Evolutionary conservation across 1,139 yeast species (phyloP).

Genomic region (Zygoascus sp.): DNA sequence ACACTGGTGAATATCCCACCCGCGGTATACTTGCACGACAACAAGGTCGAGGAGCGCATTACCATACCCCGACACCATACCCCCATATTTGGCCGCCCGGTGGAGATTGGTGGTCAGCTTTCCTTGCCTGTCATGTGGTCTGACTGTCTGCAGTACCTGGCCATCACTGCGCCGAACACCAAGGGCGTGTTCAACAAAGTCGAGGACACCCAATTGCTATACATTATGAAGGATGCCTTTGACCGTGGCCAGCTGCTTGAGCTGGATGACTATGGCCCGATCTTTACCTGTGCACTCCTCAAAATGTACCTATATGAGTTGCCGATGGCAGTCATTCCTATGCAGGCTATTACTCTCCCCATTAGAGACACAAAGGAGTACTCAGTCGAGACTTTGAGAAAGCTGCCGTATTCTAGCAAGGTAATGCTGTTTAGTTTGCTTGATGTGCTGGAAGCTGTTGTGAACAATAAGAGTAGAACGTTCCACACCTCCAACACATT

Average conservation of each 20-base stretch:
- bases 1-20: slow-evolving; percentile 73
- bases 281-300: slow-evolving; percentile 34
- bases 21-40: slow-evolving; percentile 60
- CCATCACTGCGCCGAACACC: slow-evolving; percentile 23
- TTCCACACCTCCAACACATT: slow-evolving; percentile 23
- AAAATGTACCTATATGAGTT: slow-evolving; percentile 36
- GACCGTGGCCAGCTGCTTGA: slow-evolving; percentile 39
- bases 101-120: slow-evolving; percentile 19
- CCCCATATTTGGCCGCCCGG: slow-evolving; percentile 35
- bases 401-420: slow-evolving; percentile 24
- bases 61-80: slow-evolving; percentile 35
- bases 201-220: slow-evolving; percentile 23
- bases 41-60: slow-evolving; percentile 29
- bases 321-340: slow-evolving; percentile 36
- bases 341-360: slow-evolving; percentile 29
- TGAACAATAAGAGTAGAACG: slow-evolving; percentile 20
- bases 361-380: slow-evolving; percentile 29
- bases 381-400: slow-evolving; percentile 20
- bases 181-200: slow-evolving; percentile 30
- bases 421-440: slow-evolving; percentile 24
- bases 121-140: slow-evolving; percentile 32
- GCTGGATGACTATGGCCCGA: slow-evolving; percentile 38
- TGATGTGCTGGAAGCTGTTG: slow-evolving; percentile 21
- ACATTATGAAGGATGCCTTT: slow-evolving; percentile 35
- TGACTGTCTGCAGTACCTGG: slow-evolving; percentile 27